Base-by-base conservation (phyloP, 176 grass and related monocot species). In the Ananas comosus region DNA sequence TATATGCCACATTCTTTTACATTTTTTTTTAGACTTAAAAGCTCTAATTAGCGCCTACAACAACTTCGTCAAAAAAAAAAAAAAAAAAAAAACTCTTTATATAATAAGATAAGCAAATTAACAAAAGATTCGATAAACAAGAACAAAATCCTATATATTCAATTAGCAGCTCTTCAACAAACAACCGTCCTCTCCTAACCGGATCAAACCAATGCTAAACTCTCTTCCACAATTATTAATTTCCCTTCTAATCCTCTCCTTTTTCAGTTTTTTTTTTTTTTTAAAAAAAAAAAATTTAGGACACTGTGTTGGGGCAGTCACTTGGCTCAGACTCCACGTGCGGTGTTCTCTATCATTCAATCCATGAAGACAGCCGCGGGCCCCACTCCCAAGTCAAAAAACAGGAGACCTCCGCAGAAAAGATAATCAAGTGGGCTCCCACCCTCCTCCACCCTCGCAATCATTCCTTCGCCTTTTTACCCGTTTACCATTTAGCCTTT, bases 261-360 rank as follows among this genome's bases (percentile, higher is more conserved):
- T 21, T 61, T 18, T 19, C 9, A 9, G 10, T 61, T 19, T 61
- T 61, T 18, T 9, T 59, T 59, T 4, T 19, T 9, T 18, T 9
- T n/a, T 12, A 24, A 24, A 24, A 24, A 24, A n/a, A n/a, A n/a
- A 8, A 10, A 48, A 18, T 12, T 10, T 17, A 42, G 11, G 5
- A 53, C 21, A 27, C 49, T 52, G 21, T 17, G 3, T 33, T 13
- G 12, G 24, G 25, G 28, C 64, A 66, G 28, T 27, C 12, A 66
- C 23, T 13, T 66, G 23, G 28, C 13, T 86, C 94, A 93, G 94
- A 80, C 51, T 86, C 90, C 90, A 99, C 94, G 94, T 99, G 94
- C 78, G 90, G 77, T 80, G 84, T 64, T 86, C 86, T 97, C 88
- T 90, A 87, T 81, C 89, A 87, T 85, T 85, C 89, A 92, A 83